A percentile compares a stretch with the other conserved stretches of the same genome.
Evolutionary conservation across 2,329 filamentous ascomycete genomes (phyloP).

Genomic region (Colletotrichum agaves): DNA sequence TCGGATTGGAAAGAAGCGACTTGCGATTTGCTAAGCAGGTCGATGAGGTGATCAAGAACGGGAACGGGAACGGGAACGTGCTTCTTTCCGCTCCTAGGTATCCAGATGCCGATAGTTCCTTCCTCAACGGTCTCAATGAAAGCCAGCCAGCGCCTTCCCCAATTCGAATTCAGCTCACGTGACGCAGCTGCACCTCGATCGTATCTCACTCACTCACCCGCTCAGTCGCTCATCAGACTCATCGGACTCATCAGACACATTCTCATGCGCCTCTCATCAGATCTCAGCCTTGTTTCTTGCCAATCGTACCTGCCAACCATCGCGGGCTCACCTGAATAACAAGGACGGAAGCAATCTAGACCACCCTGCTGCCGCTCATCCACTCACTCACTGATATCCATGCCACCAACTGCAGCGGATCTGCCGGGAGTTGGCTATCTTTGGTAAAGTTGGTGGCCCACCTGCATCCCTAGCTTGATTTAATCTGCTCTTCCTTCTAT

Average conservation of each 20-base stretch:
- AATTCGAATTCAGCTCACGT: background rate
- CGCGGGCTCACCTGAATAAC: constrained; percentile 21
- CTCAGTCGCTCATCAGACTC: background rate
- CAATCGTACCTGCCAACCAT: constrained; percentile 16
- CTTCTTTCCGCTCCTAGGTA: constrained; percentile 17
- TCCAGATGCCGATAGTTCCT: constrained; percentile 5
- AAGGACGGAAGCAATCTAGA: constrained; percentile 18
- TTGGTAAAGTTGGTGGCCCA: constrained; percentile 18
- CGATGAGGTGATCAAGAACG: constrained; percentile 9
- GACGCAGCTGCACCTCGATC: background rate
- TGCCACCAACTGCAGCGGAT: constrained; percentile 26
- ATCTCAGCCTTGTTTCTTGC: background rate
- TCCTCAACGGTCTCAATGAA: background rate
- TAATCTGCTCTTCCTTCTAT: background rate
- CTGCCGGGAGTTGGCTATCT: constrained; percentile 28
- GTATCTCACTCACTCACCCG: background rate
- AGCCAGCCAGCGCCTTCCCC: background rate
- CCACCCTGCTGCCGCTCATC: background rate
- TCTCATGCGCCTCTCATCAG: constrained; percentile 2
- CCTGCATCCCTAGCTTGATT: constrained; percentile 5
- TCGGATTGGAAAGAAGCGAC: background rate
- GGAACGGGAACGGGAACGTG: no score
- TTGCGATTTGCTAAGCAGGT: background rate
- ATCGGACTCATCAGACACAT: background rate
- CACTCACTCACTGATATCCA: constrained; percentile 14